These are phyloP conservation scores for Buxus sempervirens DNA, from an alignment of 164 flowering plant genomes.

Conservation along the genomic window DNA sequence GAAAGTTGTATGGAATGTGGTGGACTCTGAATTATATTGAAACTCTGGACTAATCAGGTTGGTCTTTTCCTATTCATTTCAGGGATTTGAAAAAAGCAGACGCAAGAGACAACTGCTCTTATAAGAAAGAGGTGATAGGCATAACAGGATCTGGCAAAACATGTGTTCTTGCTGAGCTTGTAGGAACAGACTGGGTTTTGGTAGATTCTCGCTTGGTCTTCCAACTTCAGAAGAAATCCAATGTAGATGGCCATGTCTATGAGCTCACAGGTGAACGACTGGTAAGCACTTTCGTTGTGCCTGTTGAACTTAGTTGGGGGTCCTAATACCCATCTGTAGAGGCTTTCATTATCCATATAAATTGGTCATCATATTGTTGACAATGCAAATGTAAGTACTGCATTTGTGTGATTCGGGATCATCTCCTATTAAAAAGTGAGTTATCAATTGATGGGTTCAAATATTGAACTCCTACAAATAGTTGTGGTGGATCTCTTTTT, in stretches of 20 bases:
- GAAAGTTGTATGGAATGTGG: background rate
- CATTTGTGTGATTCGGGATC: no score
- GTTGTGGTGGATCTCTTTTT: no score
- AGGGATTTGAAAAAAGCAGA: constrained; percentile 40
- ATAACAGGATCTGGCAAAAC: constrained; percentile 44
- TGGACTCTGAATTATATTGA: background rate
- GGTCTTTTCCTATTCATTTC: constrained; percentile 7
- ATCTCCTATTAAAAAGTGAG: no score
- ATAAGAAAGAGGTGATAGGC: constrained; percentile 57
- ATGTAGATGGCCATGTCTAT: constrained; percentile 41
- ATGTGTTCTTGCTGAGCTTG: constrained; percentile 47
- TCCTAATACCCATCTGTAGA: background rate
- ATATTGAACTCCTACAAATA: no score
- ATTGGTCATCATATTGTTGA: no score
- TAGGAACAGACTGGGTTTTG: constrained; percentile 51
- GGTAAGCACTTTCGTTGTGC: constrained; percentile 34
- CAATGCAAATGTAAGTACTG: no score
- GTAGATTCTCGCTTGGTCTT: constrained; percentile 48
- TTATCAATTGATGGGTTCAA: no score
- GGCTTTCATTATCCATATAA: background rate
- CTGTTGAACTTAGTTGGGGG: background rate
- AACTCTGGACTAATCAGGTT: background rate
- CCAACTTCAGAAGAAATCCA: constrained; percentile 31
- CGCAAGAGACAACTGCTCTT: constrained; percentile 12
- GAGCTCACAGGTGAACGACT: constrained; percentile 49